These are phyloP conservation scores for Nevesoporus exiguus DNA, from an alignment of 768 basidiomycete species.

Conservation along the genomic window DNA sequence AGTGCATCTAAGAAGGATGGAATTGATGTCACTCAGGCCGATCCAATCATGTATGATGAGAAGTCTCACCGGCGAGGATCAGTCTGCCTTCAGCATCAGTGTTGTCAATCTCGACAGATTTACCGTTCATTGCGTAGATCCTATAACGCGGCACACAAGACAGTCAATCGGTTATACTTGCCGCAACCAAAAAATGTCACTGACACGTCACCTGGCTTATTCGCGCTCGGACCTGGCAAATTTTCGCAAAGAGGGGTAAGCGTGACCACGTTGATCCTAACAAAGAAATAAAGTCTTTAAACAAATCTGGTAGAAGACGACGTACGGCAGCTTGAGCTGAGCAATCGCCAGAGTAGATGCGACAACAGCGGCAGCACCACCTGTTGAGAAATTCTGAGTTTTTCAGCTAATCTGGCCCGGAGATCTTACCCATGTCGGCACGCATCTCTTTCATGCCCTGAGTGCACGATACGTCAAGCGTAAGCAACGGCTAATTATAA, in stretches of 20 bases:
- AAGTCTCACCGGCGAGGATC: slow-evolving; percentile 58
- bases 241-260: slow-evolving; percentile 80
- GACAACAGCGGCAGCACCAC: slow-evolving; percentile 78
- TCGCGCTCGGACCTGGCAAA: slow-evolving; percentile 66
- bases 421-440: slow-evolving; percentile 71
- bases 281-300: not conserved
- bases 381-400: slow-evolving; percentile 28
- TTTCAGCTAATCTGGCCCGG: too few relatives aligned
- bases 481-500: not conserved
- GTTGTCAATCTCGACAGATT: slow-evolving; percentile 82
- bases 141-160: slow-evolving; percentile 33
- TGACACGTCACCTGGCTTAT: slow-evolving; percentile 83
- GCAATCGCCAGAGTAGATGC: slow-evolving; percentile 75
- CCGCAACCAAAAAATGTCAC: slow-evolving; percentile 18
- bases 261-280: slow-evolving; percentile 70
- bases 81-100: slow-evolving; percentile 84
- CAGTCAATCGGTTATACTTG: not conserved
- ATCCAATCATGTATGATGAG: not conserved
- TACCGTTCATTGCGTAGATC: slow-evolving; percentile 85
- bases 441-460: slow-evolving; percentile 84
- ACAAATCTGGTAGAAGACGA: slow-evolving; percentile 1
- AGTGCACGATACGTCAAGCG: not conserved
- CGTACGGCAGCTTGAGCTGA: slow-evolving; percentile 75
- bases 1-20: slow-evolving; percentile 56
- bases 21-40: not conserved